These are phyloP conservation scores for Sporothrix pseudoabietina DNA, from an alignment of 2,329 filamentous ascomycete genomes.

Conservation along the genomic window DNA sequence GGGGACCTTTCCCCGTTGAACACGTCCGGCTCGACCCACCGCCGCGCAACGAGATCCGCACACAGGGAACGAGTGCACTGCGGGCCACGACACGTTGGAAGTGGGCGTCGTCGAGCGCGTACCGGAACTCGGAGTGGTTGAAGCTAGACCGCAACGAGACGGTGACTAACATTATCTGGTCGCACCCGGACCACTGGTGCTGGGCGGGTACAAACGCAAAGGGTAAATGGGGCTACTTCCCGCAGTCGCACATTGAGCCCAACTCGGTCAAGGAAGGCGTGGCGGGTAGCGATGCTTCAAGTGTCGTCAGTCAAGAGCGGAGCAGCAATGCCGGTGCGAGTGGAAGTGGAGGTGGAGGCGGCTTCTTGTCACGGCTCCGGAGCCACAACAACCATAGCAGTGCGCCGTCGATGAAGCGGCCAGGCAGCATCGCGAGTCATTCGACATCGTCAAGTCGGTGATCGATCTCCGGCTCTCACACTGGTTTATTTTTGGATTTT, in stretches of 20 bases:
- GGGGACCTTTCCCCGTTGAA: slow-evolving; percentile 54
- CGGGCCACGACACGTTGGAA: slow-evolving; percentile 56
- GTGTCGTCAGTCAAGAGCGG: slow-evolving; percentile 15
- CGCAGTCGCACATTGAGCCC: slow-evolving; percentile 52
- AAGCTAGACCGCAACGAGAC: slow-evolving; percentile 65
- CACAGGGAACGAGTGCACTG: slow-evolving; percentile 50
- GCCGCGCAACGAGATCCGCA: slow-evolving; percentile 46
- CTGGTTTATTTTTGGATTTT: slow-evolving; percentile 2
- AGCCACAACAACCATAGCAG: slow-evolving; percentile 23
- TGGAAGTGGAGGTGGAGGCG: slow-evolving; percentile 36
- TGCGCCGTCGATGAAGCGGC: slow-evolving; percentile 23
- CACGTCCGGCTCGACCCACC: slow-evolving; percentile 52
- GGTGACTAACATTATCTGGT: slow-evolving; percentile 64
- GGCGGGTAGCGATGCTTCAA: slow-evolving; percentile 36
- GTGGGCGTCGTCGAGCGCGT: slow-evolving; percentile 49
- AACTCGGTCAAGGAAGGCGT: slow-evolving; percentile 48
- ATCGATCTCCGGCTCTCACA: background rate
- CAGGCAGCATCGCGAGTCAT: slow-evolving; percentile 32
- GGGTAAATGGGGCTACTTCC: slow-evolving; percentile 58
- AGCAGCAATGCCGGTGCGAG: slow-evolving; percentile 29
- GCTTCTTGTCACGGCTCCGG: slow-evolving; percentile 32
- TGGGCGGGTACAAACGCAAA: slow-evolving; percentile 58
- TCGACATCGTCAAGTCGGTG: slow-evolving; percentile 33
- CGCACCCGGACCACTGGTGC: slow-evolving; percentile 56
- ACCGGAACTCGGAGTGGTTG: slow-evolving; percentile 49